Conservation (phyloP, 257 asterid species). For the Solanum bulbocastanum region DNA sequence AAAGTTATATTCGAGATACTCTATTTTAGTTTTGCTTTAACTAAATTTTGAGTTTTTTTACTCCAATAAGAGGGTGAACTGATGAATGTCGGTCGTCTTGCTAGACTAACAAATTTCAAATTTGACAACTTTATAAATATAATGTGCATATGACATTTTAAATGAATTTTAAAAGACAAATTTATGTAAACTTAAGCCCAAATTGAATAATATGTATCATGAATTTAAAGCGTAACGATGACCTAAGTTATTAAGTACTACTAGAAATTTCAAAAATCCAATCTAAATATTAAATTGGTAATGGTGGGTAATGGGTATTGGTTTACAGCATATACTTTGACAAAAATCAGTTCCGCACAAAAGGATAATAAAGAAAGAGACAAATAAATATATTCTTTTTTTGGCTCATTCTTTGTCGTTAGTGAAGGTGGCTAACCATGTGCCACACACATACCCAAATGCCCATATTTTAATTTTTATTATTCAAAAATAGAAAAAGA, state of each 20-base stretch:
- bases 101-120: not conserved
- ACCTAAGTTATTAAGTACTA: not conserved
- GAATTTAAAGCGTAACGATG: not conserved
- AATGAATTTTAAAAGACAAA: not conserved
- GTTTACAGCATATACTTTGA: not conserved
- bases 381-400: not conserved
- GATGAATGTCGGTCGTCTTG: no score
- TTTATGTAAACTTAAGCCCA: rapidly evolving
- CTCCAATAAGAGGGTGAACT: not conserved
- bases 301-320: not conserved
- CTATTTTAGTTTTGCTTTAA: not conserved
- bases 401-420: conserved; percentile 44
- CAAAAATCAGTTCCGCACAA: not conserved
- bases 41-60: not conserved
- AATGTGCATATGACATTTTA: not conserved
- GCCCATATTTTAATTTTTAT: not conserved
- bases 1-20: not conserved
- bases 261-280: not conserved
- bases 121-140: not conserved
- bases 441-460: conserved; percentile 34
- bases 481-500: not conserved
- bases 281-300: not conserved
- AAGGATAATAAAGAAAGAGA: not conserved
- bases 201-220: not conserved
- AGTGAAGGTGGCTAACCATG: conserved; percentile 54